Evolutionary conservation across 148 eudicot species (phyloP), one percentile per base, ranked within the genome.

Genomic region (Spergularia bocconei): DNA sequence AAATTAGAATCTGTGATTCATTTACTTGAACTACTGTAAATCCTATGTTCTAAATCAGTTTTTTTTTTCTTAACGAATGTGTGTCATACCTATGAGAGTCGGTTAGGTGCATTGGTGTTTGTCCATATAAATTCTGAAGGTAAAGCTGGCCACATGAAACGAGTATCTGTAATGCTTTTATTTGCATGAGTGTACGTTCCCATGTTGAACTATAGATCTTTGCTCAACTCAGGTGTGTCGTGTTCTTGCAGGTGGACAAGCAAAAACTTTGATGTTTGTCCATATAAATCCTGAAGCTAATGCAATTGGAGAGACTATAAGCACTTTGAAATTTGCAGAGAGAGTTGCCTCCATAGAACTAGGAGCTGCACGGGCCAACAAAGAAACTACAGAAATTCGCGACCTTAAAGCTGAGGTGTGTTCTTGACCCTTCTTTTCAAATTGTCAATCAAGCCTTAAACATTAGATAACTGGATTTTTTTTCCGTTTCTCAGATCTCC

Each of bases 211-310:
- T 38, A 15, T 17, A 13, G 68, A 14, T 36, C 7, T 7, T 63
- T 38, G 36, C 47, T 33, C 19, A 63, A 63, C 67, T 63, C 17
- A 6, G 19, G 54, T 52, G 67, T 50, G 58, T 21, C 13, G 15
- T 25, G n/a, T 74, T 78, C 36, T 29, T 29, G 60, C 71, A 93
- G 98, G 98, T 63, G 97, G 98, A 47, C 93, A 95, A 75, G 98
- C 98, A 5, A 95, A 95, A 82, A 90, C 98, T 12, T 81, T 95
- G 88, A 95, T 95, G 97, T 95, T 95, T 79, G 97, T 92, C 25
- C 98, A 95, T 82, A 88, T 95, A 83, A 92, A 87, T 81, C 96
- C 98, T 0, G 98, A 92, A 82, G 67, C 76, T 54, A 85, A 83
- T 82, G 93, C 96, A 61, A 64, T 89, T 8, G 96, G 93, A 77